Evolutionary conservation across 805 yeast genomes (phyloP).

Genomic region (Ogataea allantospora): DNA sequence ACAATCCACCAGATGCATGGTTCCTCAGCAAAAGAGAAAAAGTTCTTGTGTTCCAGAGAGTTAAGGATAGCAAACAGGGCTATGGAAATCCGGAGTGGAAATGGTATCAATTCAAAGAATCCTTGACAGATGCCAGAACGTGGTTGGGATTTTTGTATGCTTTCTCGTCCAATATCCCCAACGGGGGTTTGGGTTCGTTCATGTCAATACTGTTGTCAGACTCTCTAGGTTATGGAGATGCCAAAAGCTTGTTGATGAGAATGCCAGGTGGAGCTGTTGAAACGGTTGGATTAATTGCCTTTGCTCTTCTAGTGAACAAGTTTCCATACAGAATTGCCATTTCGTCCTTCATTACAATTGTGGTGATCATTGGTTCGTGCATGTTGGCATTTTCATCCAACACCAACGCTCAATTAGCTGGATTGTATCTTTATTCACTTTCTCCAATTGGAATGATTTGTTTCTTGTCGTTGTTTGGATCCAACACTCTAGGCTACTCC

Average conservation of each 20-base stretch:
- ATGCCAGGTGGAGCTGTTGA: conserved; percentile 31
- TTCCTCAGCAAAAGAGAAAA: conserved; percentile 38
- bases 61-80: conserved; percentile 21
- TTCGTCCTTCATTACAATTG: neutral
- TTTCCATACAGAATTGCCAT: conserved; percentile 18
- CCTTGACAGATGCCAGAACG: conserved; percentile 22
- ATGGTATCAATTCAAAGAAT: conserved; percentile 22
- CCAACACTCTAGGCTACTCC: conserved; percentile 40
- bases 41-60: conserved; percentile 33
- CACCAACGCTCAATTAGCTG: conserved; percentile 25
- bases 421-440: conserved; percentile 28
- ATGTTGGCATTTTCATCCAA: conserved; percentile 2
- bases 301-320: conserved; percentile 23
- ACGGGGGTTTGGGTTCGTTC: conserved; percentile 30
- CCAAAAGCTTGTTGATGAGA: conserved; percentile 26
- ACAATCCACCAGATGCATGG: conserved; percentile 47
- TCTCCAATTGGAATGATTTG: conserved; percentile 29
- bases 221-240: conserved; percentile 18
- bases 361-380: conserved; percentile 3
- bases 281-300: conserved; percentile 33
- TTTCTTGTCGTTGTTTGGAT: conserved; percentile 21
- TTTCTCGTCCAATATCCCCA: conserved; percentile 27
- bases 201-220: conserved; percentile 16
- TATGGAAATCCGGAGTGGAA: conserved; percentile 31
- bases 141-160: conserved; percentile 19